These are phyloP conservation scores for Friedmanniomyces endolithicus DNA, from an alignment of 495 filamentous ascomycete species.

Conservation along the genomic window DNA sequence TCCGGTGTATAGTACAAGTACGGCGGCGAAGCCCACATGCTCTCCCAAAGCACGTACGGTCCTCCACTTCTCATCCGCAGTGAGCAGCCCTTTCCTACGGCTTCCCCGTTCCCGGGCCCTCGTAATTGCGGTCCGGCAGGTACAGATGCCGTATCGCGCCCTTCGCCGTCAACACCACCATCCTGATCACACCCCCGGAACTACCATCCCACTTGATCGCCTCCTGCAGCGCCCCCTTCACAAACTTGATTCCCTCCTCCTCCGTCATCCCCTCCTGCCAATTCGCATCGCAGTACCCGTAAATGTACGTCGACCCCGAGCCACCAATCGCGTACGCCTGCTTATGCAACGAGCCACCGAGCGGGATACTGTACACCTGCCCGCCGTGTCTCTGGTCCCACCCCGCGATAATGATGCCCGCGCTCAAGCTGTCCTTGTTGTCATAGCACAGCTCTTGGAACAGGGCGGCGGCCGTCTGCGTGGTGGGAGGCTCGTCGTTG, in stretches of 20 bases:
- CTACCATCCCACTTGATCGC: constrained; percentile 99
- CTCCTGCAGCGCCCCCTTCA: constrained; percentile 77
- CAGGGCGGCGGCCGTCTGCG: constrained; percentile 81
- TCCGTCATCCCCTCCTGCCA: constrained; percentile 95
- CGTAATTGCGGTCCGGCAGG: constrained; percentile 73
- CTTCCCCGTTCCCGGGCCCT: constrained; percentile 37
- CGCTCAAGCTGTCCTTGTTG: constrained; percentile 88
- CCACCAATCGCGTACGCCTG: constrained; percentile 92
- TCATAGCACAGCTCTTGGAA: constrained; percentile 97
- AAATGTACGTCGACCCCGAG: constrained; percentile 97
- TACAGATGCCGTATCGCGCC: constrained; percentile 86
- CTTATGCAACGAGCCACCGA: constrained; percentile 95
- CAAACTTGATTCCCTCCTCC: constrained; percentile 80
- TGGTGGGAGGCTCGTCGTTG: constrained; percentile 80
- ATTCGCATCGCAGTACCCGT: constrained; percentile 93
- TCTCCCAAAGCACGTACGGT: constrained; percentile 1
- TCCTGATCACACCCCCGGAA: constrained; percentile 91
- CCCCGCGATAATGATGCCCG: constrained; percentile 93
- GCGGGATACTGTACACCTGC: constrained; percentile 91
- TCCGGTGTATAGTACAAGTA: background rate
- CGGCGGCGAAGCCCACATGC: background rate
- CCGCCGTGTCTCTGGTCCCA: constrained; percentile 89
- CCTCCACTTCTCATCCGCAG: background rate
- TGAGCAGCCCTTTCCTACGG: background rate
- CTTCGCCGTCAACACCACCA: constrained; percentile 84